These are phyloP conservation scores for Diaporthe velutina DNA, from an alignment of 2,329 filamentous ascomycete species.

Conservation along the genomic window DNA sequence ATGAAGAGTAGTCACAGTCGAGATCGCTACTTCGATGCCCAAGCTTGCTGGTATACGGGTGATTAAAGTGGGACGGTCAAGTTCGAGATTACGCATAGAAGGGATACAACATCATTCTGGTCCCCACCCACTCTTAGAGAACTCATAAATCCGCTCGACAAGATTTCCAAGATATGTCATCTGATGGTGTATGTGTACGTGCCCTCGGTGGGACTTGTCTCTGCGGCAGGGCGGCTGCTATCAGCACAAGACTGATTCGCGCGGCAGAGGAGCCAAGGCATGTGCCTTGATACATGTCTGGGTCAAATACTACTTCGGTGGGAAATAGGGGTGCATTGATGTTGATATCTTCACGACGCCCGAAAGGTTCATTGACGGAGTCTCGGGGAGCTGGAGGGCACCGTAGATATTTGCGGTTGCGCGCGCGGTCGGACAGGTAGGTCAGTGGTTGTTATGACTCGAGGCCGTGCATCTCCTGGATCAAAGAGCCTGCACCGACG, in stretches of 20 bases:
- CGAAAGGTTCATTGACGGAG: not conserved
- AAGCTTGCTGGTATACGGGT: not conserved
- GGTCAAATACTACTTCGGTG: not conserved
- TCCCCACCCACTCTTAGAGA: not conserved
- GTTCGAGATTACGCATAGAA: not conserved
- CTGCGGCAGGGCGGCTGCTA: not conserved
- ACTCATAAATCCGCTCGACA: not conserved
- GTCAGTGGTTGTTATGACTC: not conserved
- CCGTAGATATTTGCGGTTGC: not conserved
- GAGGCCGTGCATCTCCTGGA: not conserved
- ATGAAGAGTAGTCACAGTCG: not conserved
- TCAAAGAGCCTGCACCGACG: not conserved
- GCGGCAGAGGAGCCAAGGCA: not conserved
- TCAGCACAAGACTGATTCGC: slow-evolving; percentile 30
- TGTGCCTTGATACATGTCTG: not conserved
- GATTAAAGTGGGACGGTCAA: not conserved
- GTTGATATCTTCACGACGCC: too few species aligned
- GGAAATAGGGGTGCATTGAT: not conserved
- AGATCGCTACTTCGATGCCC: not conserved
- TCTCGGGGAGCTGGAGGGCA: slow-evolving; percentile 16
- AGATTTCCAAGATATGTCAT: not conserved
- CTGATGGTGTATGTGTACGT: not conserved
- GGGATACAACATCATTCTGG: not conserved
- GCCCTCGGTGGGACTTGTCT: not conserved
- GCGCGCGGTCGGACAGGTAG: not conserved